Percentiles rank a stretch among this genome's conserved stretches.
Evolutionary conservation across 2,329 filamentous ascomycete species (phyloP).

Genomic region (Aspergillus texensis): DNA sequence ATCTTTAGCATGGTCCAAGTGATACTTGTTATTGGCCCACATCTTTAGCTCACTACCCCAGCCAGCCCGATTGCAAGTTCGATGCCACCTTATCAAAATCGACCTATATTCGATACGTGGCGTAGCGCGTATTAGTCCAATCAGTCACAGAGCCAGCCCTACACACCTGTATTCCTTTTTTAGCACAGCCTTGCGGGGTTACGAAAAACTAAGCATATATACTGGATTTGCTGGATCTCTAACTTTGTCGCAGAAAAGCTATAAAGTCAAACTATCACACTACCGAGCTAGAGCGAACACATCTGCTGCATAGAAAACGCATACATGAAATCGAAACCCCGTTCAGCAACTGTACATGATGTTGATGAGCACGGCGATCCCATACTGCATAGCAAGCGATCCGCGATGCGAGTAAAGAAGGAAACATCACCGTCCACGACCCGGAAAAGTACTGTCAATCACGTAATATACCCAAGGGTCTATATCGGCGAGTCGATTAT

Average conservation of each 20-base stretch:
- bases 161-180: too few species aligned
- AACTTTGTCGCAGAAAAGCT: background rate
- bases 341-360: background rate
- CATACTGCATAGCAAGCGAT: background rate
- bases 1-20: background rate
- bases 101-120: background rate
- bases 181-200: background rate
- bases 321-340: background rate
- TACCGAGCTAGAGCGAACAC: too few species aligned
- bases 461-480: background rate
- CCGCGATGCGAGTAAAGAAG: background rate
- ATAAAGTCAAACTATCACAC: background rate
- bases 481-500: constrained; percentile 13
- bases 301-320: background rate
- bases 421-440: background rate
- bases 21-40: background rate
- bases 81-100: background rate
- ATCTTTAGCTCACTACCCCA: background rate
- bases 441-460: background rate
- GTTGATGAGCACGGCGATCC: background rate
- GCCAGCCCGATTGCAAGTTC: background rate
- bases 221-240: too few species aligned
- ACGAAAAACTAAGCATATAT: background rate
- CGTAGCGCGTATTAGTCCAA: background rate
- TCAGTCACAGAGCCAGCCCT: background rate